Percentiles rank a stretch among this genome's conserved stretches.
Evolutionary conservation across 495 filamentous ascomycete species (phyloP).

Genomic region (Talaromyces borbonicus): DNA sequence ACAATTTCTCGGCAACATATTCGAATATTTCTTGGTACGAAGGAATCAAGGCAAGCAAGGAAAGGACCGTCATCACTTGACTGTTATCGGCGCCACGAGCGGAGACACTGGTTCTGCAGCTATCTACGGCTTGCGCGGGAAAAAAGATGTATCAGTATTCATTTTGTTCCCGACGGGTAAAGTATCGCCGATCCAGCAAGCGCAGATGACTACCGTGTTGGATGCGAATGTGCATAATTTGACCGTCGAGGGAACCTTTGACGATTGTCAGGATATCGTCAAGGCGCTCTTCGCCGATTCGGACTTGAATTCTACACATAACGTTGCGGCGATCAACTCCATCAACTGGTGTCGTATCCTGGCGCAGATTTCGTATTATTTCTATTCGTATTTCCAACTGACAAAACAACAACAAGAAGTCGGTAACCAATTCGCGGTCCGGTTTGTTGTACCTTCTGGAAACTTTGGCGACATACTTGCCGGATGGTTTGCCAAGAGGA

Average conservation of each 20-base stretch:
- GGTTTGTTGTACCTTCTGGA: conserved; percentile 79
- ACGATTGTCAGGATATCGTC: conserved; percentile 90
- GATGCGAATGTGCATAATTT: conserved; percentile 86
- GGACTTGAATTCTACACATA: conserved; percentile 58
- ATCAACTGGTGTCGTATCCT: conserved; percentile 89
- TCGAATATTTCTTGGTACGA: conserved; percentile 87
- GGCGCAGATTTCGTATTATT: conserved; percentile 85
- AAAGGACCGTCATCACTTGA: conserved; percentile 70
- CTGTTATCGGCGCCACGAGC: conserved; percentile 83
- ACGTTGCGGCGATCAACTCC: conserved; percentile 78
- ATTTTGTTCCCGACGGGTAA: conserved; percentile 81
- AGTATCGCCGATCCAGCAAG: conserved; percentile 79
- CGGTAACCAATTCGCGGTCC: conserved; percentile 49
- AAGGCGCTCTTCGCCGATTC: conserved; percentile 85
- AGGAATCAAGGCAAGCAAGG: conserved; percentile 68
- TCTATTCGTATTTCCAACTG: conserved; percentile 79
- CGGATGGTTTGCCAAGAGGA: conserved; percentile 80
- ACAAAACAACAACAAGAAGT: conserved; percentile 37
- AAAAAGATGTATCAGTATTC: conserved; percentile 89
- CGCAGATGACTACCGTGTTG: conserved; percentile 86
- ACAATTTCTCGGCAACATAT: conserved; percentile 87
- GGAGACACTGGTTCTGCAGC: conserved; percentile 94
- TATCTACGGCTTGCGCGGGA: conserved; percentile 93
- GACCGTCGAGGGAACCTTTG: conserved; percentile 78
- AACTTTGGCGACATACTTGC: conserved; percentile 97